Evolutionary conservation across 352 stramenopile genomes (phyloP).

Genomic region (Globisporangium spiculum): DNA sequence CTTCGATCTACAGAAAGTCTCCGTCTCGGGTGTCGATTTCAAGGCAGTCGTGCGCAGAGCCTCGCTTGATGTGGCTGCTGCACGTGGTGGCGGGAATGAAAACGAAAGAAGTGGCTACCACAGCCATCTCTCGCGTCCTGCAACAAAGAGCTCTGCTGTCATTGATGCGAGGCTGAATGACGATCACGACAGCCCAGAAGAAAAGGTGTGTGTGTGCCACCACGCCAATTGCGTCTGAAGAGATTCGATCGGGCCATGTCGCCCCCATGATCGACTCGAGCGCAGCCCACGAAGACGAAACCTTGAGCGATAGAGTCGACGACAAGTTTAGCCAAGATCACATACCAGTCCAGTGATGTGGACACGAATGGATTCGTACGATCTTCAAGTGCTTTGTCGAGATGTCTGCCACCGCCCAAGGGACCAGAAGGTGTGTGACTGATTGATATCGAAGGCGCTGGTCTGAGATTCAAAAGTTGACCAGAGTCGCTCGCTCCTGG

Average conservation of each 20-base stretch:
- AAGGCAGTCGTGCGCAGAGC: background rate
- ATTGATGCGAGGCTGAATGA: background rate
- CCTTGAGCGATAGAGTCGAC: background rate
- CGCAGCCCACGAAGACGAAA: background rate
- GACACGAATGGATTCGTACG: background rate
- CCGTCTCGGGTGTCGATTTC: background rate
- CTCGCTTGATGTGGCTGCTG: background rate
- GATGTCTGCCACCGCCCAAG: background rate
- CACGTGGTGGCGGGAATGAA: background rate
- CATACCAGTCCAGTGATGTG: background rate
- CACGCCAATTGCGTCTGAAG: background rate
- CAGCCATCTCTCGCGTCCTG: background rate
- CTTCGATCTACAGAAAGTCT: background rate
- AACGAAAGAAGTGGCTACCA: background rate
- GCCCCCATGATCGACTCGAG: background rate
- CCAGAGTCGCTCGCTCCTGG: background rate
- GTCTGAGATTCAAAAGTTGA: background rate
- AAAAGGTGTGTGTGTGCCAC: background rate
- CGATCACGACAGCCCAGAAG: background rate
- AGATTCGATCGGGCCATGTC: background rate
- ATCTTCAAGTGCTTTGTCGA: too few species aligned
- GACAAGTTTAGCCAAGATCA: background rate
- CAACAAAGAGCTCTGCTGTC: background rate
- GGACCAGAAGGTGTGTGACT: background rate
- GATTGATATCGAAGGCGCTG: background rate